Evolutionary conservation across 306 rosid genomes (phyloP).

Genomic region (Mimosa pudica): DNA sequence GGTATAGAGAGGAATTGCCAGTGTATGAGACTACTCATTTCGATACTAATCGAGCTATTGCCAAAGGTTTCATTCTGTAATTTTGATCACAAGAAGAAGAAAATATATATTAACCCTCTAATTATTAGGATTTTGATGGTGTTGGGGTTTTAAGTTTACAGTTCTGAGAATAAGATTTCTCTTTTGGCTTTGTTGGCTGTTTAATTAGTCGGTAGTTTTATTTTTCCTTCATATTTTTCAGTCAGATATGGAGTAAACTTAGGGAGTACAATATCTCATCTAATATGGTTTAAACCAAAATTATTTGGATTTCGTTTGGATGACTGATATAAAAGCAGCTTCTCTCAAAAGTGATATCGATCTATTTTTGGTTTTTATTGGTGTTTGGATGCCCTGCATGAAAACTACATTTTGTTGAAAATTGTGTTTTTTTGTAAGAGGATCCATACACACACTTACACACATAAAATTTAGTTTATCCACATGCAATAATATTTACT

Average conservation of each 20-base stretch:
- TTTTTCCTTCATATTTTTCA: not conserved
- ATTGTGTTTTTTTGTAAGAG: too few species aligned
- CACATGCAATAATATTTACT: too few species aligned
- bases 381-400: too few species aligned
- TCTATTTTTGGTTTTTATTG: too few species aligned
- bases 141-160: slow-evolving; percentile 58
- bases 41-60: slow-evolving; percentile 78
- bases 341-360: too few species aligned
- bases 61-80: slow-evolving; percentile 78
- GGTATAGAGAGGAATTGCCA: slow-evolving; percentile 87
- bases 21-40: slow-evolving; percentile 95
- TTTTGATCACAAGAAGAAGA: slow-evolving; percentile 29
- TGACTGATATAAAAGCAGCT: too few species aligned
- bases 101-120: slow-evolving; percentile 18
- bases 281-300: not conserved
- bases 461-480: too few species aligned
- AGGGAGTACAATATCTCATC: not conserved
- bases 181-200: slow-evolving; percentile 23
- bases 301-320: too few species aligned
- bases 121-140: slow-evolving; percentile 42
- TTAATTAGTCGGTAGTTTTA: slow-evolving; percentile 23
- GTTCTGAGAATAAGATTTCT: slow-evolving; percentile 52
- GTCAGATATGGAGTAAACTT: not conserved
- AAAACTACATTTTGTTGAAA: too few species aligned
- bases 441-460: too few species aligned